Evolutionary conservation across 225 moss, liverwort and hornwort genomes (phyloP), one percentile per base, ranked within the genome.

Genomic region (Straminergon stramineum): DNA sequence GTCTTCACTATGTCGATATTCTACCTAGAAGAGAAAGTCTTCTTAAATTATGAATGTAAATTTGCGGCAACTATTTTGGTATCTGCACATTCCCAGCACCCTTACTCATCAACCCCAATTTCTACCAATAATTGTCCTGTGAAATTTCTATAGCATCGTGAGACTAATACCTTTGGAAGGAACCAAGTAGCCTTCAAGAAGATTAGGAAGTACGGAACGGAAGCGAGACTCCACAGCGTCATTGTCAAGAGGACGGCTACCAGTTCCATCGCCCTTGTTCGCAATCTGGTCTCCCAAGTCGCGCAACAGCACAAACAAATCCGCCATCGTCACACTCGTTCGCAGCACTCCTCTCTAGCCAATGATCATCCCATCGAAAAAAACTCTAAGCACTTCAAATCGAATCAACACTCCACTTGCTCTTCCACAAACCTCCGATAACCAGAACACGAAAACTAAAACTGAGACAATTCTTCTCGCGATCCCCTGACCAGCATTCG

Each of bases 241-340:
- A 66, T 94, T 95, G 81, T 97, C 97, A 16, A 92, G 87, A 64
- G 97, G 91, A 39, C 93, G 94, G 89, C 90, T 90, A 84, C 94
- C 93, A 65, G 91, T 89, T 37, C 89, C 90, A 88, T 96, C 95
- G 57, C 93, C 93, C 88, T 97, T 99, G 66, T 90, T 97, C 20
- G 99, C 96, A 81, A 99, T 99, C 80, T 96, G 97, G 70, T 99
- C 97, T 67, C 97, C 96, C 90, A 99, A 91, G 91, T 97, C 97
- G 66, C 96, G 99, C 30, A 99, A 92, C 66, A 97, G 94, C 62
- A 92, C 95, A 69, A 94, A 96, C 53, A 99, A 93, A 86, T 96
- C 95, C 79, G 97, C 92, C 97, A 97, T 96, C 79, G 87, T 15
- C 39, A 75, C 80, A 55, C 76, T 62, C 65, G 82, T 82, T 65